Evolutionary conservation across 305 asterid species (phyloP), one percentile per base, ranked within the genome.

Genomic region (Rubia tinctorum): DNA sequence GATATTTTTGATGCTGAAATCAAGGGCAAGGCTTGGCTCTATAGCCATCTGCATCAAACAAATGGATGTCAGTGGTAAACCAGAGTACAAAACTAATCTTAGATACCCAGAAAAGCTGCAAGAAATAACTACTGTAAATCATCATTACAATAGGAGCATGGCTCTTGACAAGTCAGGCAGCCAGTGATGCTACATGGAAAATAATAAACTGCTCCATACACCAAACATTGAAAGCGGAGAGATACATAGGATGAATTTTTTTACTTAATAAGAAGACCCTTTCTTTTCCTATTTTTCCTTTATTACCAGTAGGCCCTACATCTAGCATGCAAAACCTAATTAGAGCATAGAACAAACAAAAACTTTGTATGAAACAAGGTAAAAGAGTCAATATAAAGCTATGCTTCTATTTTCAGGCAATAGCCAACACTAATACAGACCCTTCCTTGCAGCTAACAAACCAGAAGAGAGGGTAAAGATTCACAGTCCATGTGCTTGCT

Each of bases 21-120:
- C 99, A 86, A 91, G 89, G 73, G 91, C 95, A 81, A 91, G 93
- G 78, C 98, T 84, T 68, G 79, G 87, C 72, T 91, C 98, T 67
- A 94, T 86, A 82, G 88, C 91, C 91, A 85, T 83, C 98, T 91
- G 89, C 94, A 83, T 76, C 73, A 86, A 64, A 49, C 60, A 72
- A 72, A 73, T 15, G 25, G 25, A 84, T 81, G 69, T 44, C 71
- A 76, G 74, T 76, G 73, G 34, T 18, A 73, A 40, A 30, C 13
- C n/a, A 37, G 40, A 34, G n/a, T 27, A 20, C 47, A 5, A 22
- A 37, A 34, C 9, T 69, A n/a, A 66, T 45, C 44, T 25, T 5
- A 68, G 72, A 67, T 60, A 55, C 75, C 39, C 58, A 17, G 58
- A 51, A 74, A 67, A 39, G 75, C 74, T 10, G 12, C 11, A 13